phyloP scores from a whole-genome alignment of 2,329 filamentous ascomycete species.

The Microcyclosporella mali region DNA sequence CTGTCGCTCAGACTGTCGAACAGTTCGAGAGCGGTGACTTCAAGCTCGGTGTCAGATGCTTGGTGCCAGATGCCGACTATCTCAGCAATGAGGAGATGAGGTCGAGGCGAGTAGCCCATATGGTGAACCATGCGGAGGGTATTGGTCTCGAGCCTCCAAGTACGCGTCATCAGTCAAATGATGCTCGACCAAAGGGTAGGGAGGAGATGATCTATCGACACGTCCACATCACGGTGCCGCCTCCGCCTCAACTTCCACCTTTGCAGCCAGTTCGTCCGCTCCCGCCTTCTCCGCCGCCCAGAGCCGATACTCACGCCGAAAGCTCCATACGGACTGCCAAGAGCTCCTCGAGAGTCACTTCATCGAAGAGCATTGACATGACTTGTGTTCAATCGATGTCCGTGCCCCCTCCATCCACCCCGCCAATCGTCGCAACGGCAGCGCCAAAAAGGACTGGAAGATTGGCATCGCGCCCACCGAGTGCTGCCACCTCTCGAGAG shows the following conservation, averaged over 20 bases:
- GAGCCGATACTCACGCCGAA: no score
- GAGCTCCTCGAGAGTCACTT: no score
- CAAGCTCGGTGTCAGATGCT: constrained; percentile 22
- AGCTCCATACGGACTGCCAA: no score
- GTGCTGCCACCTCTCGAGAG: no score
- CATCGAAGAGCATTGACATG: no score
- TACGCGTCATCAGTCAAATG: neutral
- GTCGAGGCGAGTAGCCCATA: constrained; percentile 8
- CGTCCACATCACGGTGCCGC: constrained; percentile 6
- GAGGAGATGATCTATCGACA: constrained; percentile 10
- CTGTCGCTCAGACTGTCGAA: constrained; percentile 14
- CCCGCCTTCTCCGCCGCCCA: neutral
- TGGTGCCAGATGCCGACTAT: constrained; percentile 21
- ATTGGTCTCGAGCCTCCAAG: constrained; percentile 15
- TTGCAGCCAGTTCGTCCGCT: constrained; percentile 1
- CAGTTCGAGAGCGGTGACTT: constrained; percentile 23
- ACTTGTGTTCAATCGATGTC: no score
- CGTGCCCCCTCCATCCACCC: neutral
- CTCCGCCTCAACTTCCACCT: constrained; percentile 3
- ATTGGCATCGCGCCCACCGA: no score
- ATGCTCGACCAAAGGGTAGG: constrained; percentile 1
- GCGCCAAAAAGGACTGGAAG: neutral
- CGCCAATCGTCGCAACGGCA: neutral
- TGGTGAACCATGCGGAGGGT: constrained; percentile 18
- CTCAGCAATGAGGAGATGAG: constrained; percentile 13